Conservation (phyloP, 192 early-diverging fungal genomes). For the Coemansia nantahalensis region DNA sequence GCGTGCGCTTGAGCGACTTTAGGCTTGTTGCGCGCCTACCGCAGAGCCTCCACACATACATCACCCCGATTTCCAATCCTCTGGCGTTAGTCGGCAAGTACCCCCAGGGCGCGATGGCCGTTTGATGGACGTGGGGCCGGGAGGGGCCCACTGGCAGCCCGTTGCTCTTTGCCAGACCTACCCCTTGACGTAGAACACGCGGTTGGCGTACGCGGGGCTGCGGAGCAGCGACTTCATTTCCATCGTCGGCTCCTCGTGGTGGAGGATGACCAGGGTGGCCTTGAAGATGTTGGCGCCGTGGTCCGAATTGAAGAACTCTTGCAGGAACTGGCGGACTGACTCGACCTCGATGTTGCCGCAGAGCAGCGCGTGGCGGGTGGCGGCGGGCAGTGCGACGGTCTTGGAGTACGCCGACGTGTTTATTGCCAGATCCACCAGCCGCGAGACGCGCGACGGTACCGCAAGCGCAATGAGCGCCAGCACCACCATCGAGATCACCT, state of each 20-base stretch:
- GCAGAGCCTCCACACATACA: no score
- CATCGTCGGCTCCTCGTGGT: conserved; percentile 34
- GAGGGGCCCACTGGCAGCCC: no score
- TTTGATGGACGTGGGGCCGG: no score
- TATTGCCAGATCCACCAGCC: conserved; percentile 38
- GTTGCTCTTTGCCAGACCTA: background rate
- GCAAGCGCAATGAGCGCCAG: conserved; percentile 46
- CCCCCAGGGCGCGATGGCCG: no score
- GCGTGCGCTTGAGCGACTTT: conserved; percentile 31
- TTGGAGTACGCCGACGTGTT: conserved; percentile 45
- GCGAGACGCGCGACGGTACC: conserved; percentile 38
- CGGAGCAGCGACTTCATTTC: conserved; percentile 42
- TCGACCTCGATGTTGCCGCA: conserved; percentile 45
- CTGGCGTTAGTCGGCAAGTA: no score
- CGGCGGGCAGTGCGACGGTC: conserved; percentile 24
- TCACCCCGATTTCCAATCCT: no score
- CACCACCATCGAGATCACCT: conserved; percentile 45
- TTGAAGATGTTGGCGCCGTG: conserved; percentile 48
- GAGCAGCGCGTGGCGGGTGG: conserved; percentile 35
- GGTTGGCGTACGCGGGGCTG: conserved; percentile 39
- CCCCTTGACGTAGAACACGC: conserved; percentile 53
- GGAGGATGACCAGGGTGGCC: conserved; percentile 40
- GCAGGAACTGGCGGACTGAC: conserved; percentile 40
- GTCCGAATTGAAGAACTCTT: conserved; percentile 52
- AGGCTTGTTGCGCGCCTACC: conserved; percentile 38